Base-by-base conservation (phyloP, 2,329 filamentous ascomycete species). In the Saccharata proteae region DNA sequence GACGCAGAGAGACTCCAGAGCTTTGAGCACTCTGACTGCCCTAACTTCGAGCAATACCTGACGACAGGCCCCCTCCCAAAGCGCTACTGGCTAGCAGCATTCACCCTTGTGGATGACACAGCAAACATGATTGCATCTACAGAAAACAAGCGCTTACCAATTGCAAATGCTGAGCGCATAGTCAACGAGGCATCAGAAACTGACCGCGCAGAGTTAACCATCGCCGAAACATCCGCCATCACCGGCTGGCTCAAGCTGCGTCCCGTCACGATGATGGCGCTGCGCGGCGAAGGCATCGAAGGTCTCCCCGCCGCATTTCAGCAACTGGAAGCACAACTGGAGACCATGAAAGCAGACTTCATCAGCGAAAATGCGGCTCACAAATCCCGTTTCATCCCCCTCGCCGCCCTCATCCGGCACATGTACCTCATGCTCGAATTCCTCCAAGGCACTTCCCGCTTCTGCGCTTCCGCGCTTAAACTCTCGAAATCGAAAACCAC, bases 351-450 rank as follows among this genome's bases (percentile, higher is more conserved):
- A 12, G 19, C 18, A 17, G 13, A 30, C 3, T 35, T 29, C 5
- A 16, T 35, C 26, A 24, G n/a, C n/a, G n/a, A 14, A 6, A 16
- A 22, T 10, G 6, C 26, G 6, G 17, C 5, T 14, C 16, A 15
- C 18, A 11, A 17, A 15, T 13, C 13, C 3, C 15, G 12, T 6
- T 9, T 28, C 12, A 3, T 35, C 5, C 33, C 33, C 2, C 16
- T 35, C 6, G 16, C 17, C n/a, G 8, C 14, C 4, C 21, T 30
- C 17, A 16, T 35, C n/a, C 33, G 31, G 12, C 10, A 38, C 38
- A 10, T 22, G 24, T 21, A 29, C 10, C 10, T 45, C 43, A 1
- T 40, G 15, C 29, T 51, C 43, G 28, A 45, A 43, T 6, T 34
- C 10, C 4, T 36, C 14, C 17, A 53, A 35, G 7, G 48, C 40